Evolutionary conservation across 2,329 filamentous ascomycete species (phyloP), one percentile per base, ranked within the genome.

Genomic region (Lojkania enalia): DNA sequence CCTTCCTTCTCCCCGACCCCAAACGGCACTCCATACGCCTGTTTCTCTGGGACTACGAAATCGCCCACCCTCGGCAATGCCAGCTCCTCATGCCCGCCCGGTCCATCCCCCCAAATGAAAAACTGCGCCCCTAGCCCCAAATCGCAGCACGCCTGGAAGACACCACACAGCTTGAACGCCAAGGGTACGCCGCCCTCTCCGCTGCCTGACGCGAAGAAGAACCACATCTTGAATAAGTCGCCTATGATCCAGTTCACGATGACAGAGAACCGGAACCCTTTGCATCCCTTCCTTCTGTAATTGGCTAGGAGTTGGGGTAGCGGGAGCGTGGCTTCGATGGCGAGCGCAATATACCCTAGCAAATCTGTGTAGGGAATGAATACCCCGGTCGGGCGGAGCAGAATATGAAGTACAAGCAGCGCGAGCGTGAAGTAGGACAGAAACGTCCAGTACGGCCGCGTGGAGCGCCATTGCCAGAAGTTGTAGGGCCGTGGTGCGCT

Each of bases 391-490:
- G 81, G 75, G 0, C 81, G 78, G 44, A 92, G 72, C 39, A 90
- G 59, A n/a, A 91, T 63, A 60, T 92, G 86, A 57, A 85, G 72
- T 4, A 79, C 74, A 19, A 83, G 70, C 36, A 92, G 76, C 14
- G 70, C 71, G 48, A 78, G 74, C 50, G 84, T 79, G 50, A 90
- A 78, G 71, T 86, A 88, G 31, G 82, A 71, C 20, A 94, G 64
- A 61, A 90, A 90, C 44, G 85, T 78, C 88, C 88, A 95, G 73
- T 92, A 91, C 73, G 87, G 86, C 58, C 83, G 84, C 4, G 83
- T 77, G 15, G 81, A 82, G 44, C 83, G 79, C 88, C 88, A 92
- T 69, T 88, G 87, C 88, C 88, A 92, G 67, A 92, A 92, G 60
- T 84, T 80, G 64, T 84, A 91, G 0, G 88, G 88, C 18, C 88